These are phyloP conservation scores for Mrakia blollopis DNA, from an alignment of 768 basidiomycete species.

Conservation along the genomic window DNA sequence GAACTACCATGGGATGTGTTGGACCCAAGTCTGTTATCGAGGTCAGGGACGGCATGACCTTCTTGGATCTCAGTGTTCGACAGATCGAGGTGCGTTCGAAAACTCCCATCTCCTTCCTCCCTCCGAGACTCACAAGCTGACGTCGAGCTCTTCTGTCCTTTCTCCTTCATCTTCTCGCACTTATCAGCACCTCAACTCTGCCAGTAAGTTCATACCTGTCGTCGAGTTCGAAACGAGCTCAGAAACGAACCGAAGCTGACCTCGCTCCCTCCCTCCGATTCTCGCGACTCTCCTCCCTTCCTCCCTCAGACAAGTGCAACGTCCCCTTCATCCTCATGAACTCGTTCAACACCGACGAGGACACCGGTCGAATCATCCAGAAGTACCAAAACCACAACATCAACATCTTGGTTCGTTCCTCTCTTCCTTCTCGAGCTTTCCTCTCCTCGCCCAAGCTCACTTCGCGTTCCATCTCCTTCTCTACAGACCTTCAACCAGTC, in stretches of 20 bases:
- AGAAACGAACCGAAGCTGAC: background rate
- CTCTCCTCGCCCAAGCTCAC: background rate
- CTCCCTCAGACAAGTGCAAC: constrained; percentile 57
- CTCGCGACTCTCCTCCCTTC: background rate
- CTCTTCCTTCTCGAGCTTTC: constrained; percentile 35
- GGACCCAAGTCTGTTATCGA: constrained; percentile 87
- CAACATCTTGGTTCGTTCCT: constrained; percentile 57
- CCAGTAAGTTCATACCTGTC: constrained; percentile 38
- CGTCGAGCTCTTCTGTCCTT: background rate
- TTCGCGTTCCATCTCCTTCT: background rate
- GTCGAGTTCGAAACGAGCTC: background rate
- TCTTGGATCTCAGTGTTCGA: constrained; percentile 87
- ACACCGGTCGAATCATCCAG: constrained; percentile 92
- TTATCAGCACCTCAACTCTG: constrained; percentile 70
- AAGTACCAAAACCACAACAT: constrained; percentile 92
- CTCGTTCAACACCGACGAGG: constrained; percentile 96
- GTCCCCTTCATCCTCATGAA: constrained; percentile 99
- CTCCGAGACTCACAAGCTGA: too few species aligned
- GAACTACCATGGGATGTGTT: constrained; percentile 48
- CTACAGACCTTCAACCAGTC: constrained; percentile 73
- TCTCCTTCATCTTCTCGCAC: background rate
- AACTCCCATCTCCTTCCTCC: background rate
- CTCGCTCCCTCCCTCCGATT: background rate
- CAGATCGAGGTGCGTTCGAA: constrained; percentile 66
- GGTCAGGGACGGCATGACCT: constrained; percentile 94